Evolutionary conservation across 1,284 basidiomycete genomes (phyloP), one percentile per base, ranked within the genome.

Genomic region (Papiliotrema laurentii): DNA sequence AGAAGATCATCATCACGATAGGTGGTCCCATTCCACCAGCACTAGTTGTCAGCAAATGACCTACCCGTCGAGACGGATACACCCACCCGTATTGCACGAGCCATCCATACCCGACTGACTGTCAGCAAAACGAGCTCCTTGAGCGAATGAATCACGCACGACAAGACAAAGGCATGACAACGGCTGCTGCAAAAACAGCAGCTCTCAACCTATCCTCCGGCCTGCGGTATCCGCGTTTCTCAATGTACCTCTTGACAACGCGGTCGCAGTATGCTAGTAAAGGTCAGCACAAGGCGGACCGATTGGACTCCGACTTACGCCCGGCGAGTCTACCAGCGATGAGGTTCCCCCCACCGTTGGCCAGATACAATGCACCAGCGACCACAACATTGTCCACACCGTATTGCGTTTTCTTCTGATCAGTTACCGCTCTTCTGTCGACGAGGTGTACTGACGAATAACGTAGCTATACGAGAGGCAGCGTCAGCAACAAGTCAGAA

Each of bases 161-260:
- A 39, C 43, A 55, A 3, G 77, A 75, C 6, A 73, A 19, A 0
- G 80, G 80, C 18, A 79, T 68, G 31, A 82, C 55, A 5, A 80
- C 26, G 0, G 71, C 71, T 0, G 74, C 73, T 13, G 80, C 82
- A 7, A 78, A 51, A 35, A 81, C 62, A 0, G 75, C 73, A 0
- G 78, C 80, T 10, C 77, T 72, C 22, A 85, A 73, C 4, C 83
- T 75, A 58, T 84, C 84, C 61, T 86, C 84, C 0, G 83, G 81
- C 3, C 71, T 52, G 73, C 81, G 64, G 49, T 71, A 37, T 1
- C 76, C 76, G 28, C 83, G 75, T n/a, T 74, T 68, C 45, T 68
- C 69, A 26, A 79, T 77, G 64, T 77, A 80, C 11, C 61, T 63
- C 16, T 72, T 64, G 21, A 86, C 75, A 0, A 73, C 71, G 18